Percentiles rank a stretch among this genome's conserved stretches.
These are phyloP conservation scores for Claviceps cyperi DNA, from an alignment of 2,329 filamentous ascomycete genomes.

Conservation along the genomic window DNA sequence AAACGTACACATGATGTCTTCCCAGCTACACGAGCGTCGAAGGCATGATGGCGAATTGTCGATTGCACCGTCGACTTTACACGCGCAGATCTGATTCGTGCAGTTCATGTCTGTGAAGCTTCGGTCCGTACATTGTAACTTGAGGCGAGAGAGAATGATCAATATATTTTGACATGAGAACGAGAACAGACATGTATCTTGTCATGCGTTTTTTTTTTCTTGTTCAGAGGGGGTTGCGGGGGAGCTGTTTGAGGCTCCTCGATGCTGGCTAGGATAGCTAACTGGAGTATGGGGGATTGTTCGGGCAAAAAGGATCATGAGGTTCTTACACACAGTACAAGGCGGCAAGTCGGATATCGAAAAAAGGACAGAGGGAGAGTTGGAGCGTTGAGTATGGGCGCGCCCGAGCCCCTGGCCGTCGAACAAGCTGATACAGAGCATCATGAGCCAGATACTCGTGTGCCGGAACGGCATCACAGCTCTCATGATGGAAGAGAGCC, in stretches of 20 bases:
- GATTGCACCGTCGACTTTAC: constrained; percentile 1
- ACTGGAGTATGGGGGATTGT: too few relatives aligned
- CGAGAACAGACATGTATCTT: not conserved
- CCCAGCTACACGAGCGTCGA: not conserved
- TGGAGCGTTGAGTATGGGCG: not conserved
- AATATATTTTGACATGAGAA: too few relatives aligned
- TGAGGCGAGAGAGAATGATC: too few relatives aligned
- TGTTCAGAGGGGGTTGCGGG: not conserved
- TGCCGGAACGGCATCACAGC: not conserved
- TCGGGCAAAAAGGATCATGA: not conserved
- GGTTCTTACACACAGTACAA: constrained; percentile 1
- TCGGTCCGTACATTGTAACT: not conserved
- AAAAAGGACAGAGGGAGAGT: not conserved
- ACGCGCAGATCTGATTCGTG: not conserved
- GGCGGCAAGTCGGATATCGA: not conserved
- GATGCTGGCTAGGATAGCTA: too few relatives aligned
- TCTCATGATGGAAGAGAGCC: not conserved
- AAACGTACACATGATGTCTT: constrained; percentile 1
- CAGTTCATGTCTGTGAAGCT: not conserved
- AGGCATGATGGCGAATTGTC: constrained; percentile 1
- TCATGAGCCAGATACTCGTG: not conserved
- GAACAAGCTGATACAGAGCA: not conserved
- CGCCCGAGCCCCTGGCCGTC: not conserved
- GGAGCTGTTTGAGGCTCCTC: not conserved
- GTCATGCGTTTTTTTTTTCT: not conserved